Evolutionary conservation across 371 early-diverging fungal species (phyloP), one percentile per base, ranked within the genome.

Genomic region (Umbelopsis sp.): DNA sequence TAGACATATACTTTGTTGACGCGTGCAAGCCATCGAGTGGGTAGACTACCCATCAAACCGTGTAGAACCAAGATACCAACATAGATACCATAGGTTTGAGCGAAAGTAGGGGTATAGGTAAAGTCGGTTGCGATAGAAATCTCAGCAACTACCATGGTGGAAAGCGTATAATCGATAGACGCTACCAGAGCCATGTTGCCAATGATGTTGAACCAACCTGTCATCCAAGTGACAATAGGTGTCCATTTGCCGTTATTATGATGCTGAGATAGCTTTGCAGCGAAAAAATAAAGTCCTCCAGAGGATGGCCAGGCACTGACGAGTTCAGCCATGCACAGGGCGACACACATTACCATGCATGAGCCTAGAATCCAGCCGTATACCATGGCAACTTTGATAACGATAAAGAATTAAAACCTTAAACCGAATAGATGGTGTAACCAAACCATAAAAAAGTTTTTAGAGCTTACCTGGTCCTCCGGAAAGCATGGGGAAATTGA

Each of bases 141-240:
- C 41, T 52, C 65, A 14, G 68, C 66, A 44, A 71, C 22, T 7
- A 71, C 50, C 65, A 71, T 71, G 10, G 62, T 50, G 11, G 67
- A 53, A 20, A 67, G 44, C 9, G 63, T 67, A 52, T 53, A 68
- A 45, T 67, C 67, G 46, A 71, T 71, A 63, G 67, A 69, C 22
- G 70, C 65, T 16, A 69, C 70, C 10, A 69, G 65, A 8, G 70
- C 70, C 44, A 69, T 65, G 22, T 69, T 69, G 3, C 70, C 70
- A 44, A 69, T 32, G 14, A 69, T 53, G 22, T 69, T 69, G 44
- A 69, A 65, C 70, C 70, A 69, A 3, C 65, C 70, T 4, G 70
- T 69, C 20, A 69, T 20, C 70, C 70, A 69, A 51, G 63, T 63
- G 18, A 69, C 45, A 4, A 69, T 65, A n/a, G 70, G 70, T 11